Conservation (phyloP, 495 filamentous ascomycete species). For the Neurospora pannonica region DNA sequence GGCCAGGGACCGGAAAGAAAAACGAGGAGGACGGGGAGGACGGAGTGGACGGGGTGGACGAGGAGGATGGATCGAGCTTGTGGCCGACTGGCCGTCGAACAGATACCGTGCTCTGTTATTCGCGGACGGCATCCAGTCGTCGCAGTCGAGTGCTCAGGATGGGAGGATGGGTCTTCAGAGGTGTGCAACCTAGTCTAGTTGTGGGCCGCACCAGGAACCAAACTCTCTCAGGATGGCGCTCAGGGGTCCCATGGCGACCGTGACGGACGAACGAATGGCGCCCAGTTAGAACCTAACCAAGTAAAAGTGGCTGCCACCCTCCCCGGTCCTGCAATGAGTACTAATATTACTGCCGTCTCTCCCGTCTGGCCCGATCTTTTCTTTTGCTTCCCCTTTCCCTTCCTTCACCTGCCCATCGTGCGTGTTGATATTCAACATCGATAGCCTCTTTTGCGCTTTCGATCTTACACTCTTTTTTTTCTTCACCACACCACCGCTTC, state of each 20-base stretch:
- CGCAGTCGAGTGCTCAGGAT: background rate
- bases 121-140: background rate
- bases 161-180: background rate
- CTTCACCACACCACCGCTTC: constrained; percentile 69
- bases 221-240: background rate
- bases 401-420: constrained; percentile 32
- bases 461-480: constrained; percentile 29
- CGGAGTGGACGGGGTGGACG: background rate
- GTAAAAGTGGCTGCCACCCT: constrained; percentile 9
- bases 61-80: background rate
- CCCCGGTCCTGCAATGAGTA: constrained; percentile 6
- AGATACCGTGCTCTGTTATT: background rate
- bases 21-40: background rate
- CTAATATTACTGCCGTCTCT: constrained; percentile 10
- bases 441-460: constrained; percentile 45
- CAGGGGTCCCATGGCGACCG: background rate
- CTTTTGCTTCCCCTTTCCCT: constrained; percentile 27
- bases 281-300: constrained; percentile 8
- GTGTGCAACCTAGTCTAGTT: background rate
- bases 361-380: constrained; percentile 3
- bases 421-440: constrained; percentile 41
- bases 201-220: background rate
- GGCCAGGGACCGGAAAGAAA: background rate
- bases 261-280: constrained; percentile 6
- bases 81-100: background rate